phyloP scores from a whole-genome alignment of 257 asterid genomes.

The Ballota nigra region DNA sequence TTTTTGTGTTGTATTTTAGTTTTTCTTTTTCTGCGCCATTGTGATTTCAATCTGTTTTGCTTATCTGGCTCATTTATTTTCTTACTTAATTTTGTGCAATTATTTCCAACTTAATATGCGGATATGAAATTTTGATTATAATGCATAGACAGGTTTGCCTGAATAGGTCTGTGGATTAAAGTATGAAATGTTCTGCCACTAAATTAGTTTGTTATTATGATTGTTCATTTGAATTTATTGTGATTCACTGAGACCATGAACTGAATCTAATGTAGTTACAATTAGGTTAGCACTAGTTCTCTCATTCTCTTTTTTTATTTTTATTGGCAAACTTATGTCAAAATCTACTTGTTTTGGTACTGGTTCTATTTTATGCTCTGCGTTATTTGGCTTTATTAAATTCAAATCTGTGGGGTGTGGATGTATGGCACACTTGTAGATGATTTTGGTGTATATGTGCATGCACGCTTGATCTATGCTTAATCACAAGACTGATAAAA shows the following conservation, averaged over 20 bases:
- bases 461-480: constrained; percentile 1
- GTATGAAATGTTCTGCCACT: background rate
- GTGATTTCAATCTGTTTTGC: constrained; percentile 18
- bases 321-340: background rate
- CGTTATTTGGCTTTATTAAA: constrained; percentile 20
- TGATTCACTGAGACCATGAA: constrained; percentile 20
- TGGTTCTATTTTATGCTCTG: background rate
- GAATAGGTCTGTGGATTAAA: constrained; percentile 14
- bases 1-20: background rate
- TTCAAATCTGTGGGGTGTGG: background rate
- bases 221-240: constrained; percentile 17
- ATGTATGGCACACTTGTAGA: background rate
- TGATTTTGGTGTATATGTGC: constrained; percentile 5
- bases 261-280: constrained; percentile 28
- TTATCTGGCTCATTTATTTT: background rate
- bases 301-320: background rate
- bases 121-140: background rate
- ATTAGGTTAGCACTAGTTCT: constrained; percentile 13
- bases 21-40: background rate
- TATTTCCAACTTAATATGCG: background rate
- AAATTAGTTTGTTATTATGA: background rate
- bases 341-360: background rate
- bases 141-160: background rate
- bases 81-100: background rate
- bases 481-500: background rate